Base-by-base conservation (phyloP, 345 rosid genomes). In the Viola odorata region DNA sequence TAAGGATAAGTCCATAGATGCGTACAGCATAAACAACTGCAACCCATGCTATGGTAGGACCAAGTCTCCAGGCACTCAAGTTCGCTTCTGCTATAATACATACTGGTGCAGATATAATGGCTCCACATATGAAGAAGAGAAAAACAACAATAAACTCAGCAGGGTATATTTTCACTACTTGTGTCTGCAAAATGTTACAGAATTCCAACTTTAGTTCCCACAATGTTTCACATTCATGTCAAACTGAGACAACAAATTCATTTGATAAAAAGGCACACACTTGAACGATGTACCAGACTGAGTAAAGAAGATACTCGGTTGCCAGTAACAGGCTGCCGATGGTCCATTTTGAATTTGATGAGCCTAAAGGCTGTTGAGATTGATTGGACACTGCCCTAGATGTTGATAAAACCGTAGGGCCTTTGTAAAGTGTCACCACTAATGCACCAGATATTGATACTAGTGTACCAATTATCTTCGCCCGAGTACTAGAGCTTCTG, bases 11-110 rank as follows among this genome's bases (percentile, higher is more conserved):
- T 47, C 3, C 11, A 6, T 7, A 2, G 50, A 6, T 32, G 57
- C 71, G 56, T 66, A 75, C 80, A 0, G 70, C 13, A 50, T 57
- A 75, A n/a, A 62, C 4, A 45, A 69, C 11, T 1, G 71, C 58
- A n/a, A 62, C 14, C n/a, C 69, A 37, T 9, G 56, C 57, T 3
- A 48, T 45, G 37, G 49, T 51, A 53, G 55, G 61, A 8, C 38
- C 69, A 8, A 67, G 14, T 55, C 14, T 62, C 75, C 68, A 45
- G 3, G 68, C 56, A 41, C 13, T 41, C 32, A 40, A 4, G 38
- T 66, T 58, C 7, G 14, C 37, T 15, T 62, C 71, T 3, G 50
- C 41, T 3, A 53, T 3, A 11, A 60, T 15, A 37, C 54, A 16
- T 0, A 49, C 13, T n/a, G 61, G 5, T n/a, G 7, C 45, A 12